Conservation (phyloP, 257 asterid species). For the Nicotiana paniculata region DNA sequence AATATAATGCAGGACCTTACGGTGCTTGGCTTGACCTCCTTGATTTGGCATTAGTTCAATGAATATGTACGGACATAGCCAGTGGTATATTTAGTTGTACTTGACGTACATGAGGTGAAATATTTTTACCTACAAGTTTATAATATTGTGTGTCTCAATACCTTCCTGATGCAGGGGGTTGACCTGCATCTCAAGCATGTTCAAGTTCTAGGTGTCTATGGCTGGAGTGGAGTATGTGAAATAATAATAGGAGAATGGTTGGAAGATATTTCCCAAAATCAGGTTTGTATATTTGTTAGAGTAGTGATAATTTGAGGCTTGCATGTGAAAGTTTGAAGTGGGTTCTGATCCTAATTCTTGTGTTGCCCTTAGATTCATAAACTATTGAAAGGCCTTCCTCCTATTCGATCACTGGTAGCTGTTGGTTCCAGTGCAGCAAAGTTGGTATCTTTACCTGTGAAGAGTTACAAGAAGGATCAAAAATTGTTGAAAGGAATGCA, state of each 20-base stretch:
- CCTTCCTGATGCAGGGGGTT: slow-evolving; percentile 58
- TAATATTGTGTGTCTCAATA: slow-evolving; percentile 13
- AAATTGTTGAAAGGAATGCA: slow-evolving; percentile 94
- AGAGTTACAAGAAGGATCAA: slow-evolving; percentile 74
- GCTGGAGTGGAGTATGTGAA: slow-evolving; percentile 81
- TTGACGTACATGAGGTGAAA: slow-evolving; percentile 7
- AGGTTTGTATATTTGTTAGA: slow-evolving; percentile 39
- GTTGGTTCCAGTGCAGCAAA: slow-evolving; percentile 98
- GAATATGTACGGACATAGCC: neutral
- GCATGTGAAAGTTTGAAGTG: slow-evolving; percentile 17
- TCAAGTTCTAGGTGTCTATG: slow-evolving; percentile 81
- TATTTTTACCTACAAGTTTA: slow-evolving; percentile 7
- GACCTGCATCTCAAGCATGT: slow-evolving; percentile 89
- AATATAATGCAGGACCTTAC: neutral
- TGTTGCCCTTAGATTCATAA: slow-evolving; percentile 56
- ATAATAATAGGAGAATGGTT: slow-evolving; percentile 88
- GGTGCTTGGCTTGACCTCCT: neutral
- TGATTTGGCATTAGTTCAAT: neutral
- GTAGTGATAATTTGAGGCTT: slow-evolving; percentile 7
- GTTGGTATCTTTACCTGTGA: slow-evolving; percentile 80
- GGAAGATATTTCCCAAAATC: slow-evolving; percentile 95
- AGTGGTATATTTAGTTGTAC: neutral
- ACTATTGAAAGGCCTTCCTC: slow-evolving; percentile 93
- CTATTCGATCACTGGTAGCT: slow-evolving; percentile 85
- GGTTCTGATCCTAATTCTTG: neutral